Evolutionary conservation across 139 green algal genomes (phyloP), one percentile per base, ranked within the genome.

Genomic region (Pseudopediastrum boryanum): DNA sequence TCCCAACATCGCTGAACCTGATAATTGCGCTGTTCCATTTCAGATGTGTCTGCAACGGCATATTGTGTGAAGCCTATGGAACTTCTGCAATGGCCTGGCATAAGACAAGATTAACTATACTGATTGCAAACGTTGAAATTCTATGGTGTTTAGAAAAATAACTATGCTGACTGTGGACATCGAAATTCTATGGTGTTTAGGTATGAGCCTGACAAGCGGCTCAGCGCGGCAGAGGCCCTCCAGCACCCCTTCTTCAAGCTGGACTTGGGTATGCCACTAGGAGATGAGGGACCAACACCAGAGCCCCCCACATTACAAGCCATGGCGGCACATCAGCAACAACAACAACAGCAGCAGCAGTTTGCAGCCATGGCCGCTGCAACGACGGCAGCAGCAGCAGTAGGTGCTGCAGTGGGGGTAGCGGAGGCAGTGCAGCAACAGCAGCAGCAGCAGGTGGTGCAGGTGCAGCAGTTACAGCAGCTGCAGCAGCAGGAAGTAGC

Each of bases 211-310:
- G 31, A 73, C 1, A 50, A 92, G 43, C 88, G 95, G 74, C 79
- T 95, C 13, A 91, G 86, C 2, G 93, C 95, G 0, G 71, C 64
- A 7, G 78, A 94, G 72, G 93, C 93, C 9, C 89, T 98, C 42
- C 63, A 79, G 39, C 95, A 98, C 83, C 82, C 87, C 44, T 98
- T 98, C 79, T 94, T 98, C 83, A 69, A 59, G 39, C 10, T 59
- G 35, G 33, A 42, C 42, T 27, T 81, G 63, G 75, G 43, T 3
- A 81, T 81, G 75, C 75, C 75, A 27, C 36, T 68, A 4, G 73
- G 43, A 3, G 48, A 58, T 16, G 59, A 63, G 56, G 59, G 73
- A 43, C 25, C 59, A 3, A 64, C 73, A 0, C 59, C 73, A 54
- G 73, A 71, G 43, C 59, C 73, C 23, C 31, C 42, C 2, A 42